phyloP scores from a whole-genome alignment of 495 filamentous ascomycete genomes.

The Lophiotrema nucula region DNA sequence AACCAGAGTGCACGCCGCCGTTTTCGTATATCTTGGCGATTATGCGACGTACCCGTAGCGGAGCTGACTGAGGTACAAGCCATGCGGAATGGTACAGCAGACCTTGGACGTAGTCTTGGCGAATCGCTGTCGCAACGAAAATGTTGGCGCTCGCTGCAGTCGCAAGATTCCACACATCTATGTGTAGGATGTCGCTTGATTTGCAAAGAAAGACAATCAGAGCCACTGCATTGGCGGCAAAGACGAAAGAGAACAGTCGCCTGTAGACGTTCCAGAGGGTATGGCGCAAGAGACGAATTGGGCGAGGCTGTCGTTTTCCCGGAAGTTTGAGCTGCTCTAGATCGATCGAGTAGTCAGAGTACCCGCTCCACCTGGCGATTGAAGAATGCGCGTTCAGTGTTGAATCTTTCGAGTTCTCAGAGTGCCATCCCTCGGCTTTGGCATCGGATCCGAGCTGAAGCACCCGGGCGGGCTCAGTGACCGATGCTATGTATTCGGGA shows the following conservation, averaged over 20 bases:
- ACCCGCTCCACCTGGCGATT: no score
- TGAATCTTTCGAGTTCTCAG: no score
- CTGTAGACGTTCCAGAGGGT: conserved; percentile 33
- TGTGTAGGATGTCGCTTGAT: conserved; percentile 37
- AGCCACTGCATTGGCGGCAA: conserved; percentile 50
- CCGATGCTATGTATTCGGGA: no score
- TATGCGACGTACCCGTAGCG: conserved; percentile 25
- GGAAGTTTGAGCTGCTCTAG: conserved; percentile 10
- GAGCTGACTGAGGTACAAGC: conserved; percentile 22
- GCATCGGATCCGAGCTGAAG: no score
- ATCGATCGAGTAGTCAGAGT: no score
- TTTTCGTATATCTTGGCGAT: conserved; percentile 38
- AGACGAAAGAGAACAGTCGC: conserved; percentile 33
- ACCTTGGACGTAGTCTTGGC: conserved; percentile 42
- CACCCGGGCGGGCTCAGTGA: no score
- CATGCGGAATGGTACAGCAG: conserved; percentile 32
- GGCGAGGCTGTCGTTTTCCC: background rate
- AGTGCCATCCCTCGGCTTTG: no score
- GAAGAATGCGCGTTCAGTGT: no score
- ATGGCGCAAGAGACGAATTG: conserved; percentile 33
- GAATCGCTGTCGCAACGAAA: conserved; percentile 44
- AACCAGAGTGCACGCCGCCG: conserved; percentile 37
- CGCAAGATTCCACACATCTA: conserved; percentile 38
- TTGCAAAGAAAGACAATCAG: conserved; percentile 47
- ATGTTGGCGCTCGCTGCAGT: conserved; percentile 49